Base-by-base conservation (phyloP, 106 monocot genomes). In the Triglochin maritima region DNA sequence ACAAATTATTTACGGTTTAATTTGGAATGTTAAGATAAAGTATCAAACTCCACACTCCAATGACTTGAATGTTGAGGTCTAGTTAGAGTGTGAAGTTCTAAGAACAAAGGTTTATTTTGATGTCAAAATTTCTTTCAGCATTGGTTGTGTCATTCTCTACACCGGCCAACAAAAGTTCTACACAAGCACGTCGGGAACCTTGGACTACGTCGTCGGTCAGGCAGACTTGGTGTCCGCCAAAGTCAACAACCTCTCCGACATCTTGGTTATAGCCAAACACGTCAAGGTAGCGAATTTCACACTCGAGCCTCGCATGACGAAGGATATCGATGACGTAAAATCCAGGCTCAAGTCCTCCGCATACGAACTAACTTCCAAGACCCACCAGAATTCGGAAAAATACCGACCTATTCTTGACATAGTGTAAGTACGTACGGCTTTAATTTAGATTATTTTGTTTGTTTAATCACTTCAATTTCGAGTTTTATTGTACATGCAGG, bases 101-200 rank as follows among this genome's bases (percentile, higher is more conserved):
- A 29, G 29, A 29, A 29, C 29, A 29, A 29, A 29, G 29, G 29
- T 29, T 29, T 29, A 29, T 29, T 29, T 29, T 29, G 29, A 29
- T 29, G 29, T 29, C 29, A 29, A 29, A 29, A 29, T 29, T 29
- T 61, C 42, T 12, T 62, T 16, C 81, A 95, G 95, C 43, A 15
- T 78, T 50, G 90, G 90, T 70, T 78, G 81, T 56, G 17, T 72
- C 8, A 48, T 90, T 67, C 56, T 96, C 65, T 91, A 90, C 67
- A 66, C 9, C 17, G 83, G 85, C 11, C 90, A 90, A 64, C 87
- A 83, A 46, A 96, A 84, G 59, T 91, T 96, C 68, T 80, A 96
- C 56, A 10, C n/a, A 6, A 96, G 80, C 83, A 88, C 84, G 4
- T 70, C 68, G 42, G 70, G 45, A 16, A 90, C 86, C 66, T 47